Percentiles rank a stretch among this genome's conserved stretches.
These are phyloP conservation scores for Echinochloa phyllopogon DNA, from an alignment of 176 grass and related monocot species.

Conservation along the genomic window DNA sequence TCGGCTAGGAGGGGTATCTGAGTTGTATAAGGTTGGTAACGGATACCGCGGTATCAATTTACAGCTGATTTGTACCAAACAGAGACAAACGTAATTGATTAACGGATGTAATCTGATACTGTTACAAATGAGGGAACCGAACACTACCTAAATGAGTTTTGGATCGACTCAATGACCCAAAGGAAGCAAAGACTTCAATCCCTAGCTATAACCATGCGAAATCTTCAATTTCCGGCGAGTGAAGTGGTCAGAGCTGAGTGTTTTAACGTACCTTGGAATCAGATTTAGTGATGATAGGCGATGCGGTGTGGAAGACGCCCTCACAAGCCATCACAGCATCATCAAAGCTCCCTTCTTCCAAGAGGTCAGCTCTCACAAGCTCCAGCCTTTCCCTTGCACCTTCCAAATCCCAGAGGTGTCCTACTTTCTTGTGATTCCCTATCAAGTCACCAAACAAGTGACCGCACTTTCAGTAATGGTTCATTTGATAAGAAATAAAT, in stretches of 20 bases:
- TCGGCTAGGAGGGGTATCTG: too few relatives aligned
- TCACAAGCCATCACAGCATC: slow-evolving; percentile 74
- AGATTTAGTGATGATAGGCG: slow-evolving; percentile 64
- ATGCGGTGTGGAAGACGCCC: slow-evolving; percentile 87
- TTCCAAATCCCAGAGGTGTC: slow-evolving; percentile 74
- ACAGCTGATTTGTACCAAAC: too few relatives aligned
- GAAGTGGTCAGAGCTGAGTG: slow-evolving; percentile 5
- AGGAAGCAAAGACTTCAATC: neutral
- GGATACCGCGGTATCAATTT: too few relatives aligned
- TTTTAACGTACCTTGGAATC: slow-evolving; percentile 63
- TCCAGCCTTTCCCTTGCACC: slow-evolving; percentile 82
- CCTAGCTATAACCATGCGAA: neutral
- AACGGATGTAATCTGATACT: too few relatives aligned
- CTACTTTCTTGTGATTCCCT: slow-evolving; percentile 84
- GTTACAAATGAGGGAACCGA: too few relatives aligned
- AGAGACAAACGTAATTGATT: too few relatives aligned
- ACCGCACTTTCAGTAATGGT: neutral
- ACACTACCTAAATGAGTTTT: neutral
- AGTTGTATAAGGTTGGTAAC: too few relatives aligned
- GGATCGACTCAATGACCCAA: neutral
- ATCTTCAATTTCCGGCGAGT: neutral
- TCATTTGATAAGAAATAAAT: neutral
- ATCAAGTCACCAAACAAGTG: slow-evolving; percentile 18
- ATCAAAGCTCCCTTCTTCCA: slow-evolving; percentile 86
- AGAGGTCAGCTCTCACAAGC: slow-evolving; percentile 74